Evolutionary conservation across 2,329 filamentous ascomycete genomes (phyloP).

Genomic region (Pseudopithomyces chartarum): DNA sequence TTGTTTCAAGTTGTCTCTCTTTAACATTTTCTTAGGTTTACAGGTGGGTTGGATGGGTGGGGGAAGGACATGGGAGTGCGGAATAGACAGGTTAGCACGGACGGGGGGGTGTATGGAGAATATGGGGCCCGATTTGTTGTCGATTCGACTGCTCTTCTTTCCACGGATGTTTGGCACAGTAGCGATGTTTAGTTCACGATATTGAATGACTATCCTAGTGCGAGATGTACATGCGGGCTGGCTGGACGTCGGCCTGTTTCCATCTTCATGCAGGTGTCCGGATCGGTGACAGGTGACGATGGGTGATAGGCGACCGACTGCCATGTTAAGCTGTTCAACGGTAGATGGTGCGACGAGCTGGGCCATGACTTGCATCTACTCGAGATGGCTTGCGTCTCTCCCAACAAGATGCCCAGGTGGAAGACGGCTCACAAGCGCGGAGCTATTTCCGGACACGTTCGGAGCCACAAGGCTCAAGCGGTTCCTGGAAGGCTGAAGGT

Average conservation of each 20-base stretch:
- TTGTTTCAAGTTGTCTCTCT: constrained; percentile 9
- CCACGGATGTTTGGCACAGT: constrained; percentile 25
- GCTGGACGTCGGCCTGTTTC: background rate
- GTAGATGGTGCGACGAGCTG: background rate
- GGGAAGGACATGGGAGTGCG: background rate
- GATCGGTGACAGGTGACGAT: background rate
- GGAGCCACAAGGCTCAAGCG: background rate
- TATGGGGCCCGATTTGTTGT: constrained; percentile 9
- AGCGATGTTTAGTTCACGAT: constrained; percentile 36
- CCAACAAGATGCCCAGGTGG: too few species aligned
- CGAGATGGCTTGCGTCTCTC: too few species aligned
- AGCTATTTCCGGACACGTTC: too few species aligned
- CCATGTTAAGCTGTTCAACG: too few species aligned
- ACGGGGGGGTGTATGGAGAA: constrained; percentile 1
- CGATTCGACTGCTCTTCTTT: constrained; percentile 24
- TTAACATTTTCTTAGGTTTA: background rate
- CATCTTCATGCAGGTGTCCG: too few species aligned
- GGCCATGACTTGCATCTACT: background rate
- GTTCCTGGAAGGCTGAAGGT: too few species aligned
- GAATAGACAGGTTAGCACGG: constrained; percentile 2
- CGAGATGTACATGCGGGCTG: background rate
- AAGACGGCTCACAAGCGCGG: too few species aligned
- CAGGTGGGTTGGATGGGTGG: background rate
- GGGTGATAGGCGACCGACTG: background rate
- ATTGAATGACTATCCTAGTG: constrained; percentile 29